Evolutionary conservation across 2,329 filamentous ascomycete species (phyloP).

Genomic region (Xylariaceae sp.): DNA sequence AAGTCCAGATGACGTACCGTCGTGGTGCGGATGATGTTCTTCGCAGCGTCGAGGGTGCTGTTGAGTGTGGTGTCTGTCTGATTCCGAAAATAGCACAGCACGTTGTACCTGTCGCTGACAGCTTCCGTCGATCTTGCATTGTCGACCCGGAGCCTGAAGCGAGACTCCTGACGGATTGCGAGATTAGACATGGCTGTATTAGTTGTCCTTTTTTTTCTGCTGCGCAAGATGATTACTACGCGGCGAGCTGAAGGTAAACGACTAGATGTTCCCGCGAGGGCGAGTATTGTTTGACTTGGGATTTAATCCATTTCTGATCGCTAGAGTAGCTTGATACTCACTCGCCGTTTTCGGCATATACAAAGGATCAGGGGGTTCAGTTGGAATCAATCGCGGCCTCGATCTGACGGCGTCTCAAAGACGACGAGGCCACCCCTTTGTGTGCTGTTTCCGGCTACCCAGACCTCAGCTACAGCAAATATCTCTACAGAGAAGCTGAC

Average conservation of each 20-base stretch:
- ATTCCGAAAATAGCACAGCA: neutral
- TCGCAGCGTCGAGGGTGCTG: too few relatives aligned
- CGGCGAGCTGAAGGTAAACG: too few relatives aligned
- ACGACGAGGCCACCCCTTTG: neutral
- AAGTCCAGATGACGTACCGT: neutral
- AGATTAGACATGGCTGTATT: too few relatives aligned
- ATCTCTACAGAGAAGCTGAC: too few relatives aligned
- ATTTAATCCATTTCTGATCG: neutral
- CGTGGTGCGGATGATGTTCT: too few relatives aligned
- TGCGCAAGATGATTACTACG: too few relatives aligned
- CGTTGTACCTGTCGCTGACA: neutral
- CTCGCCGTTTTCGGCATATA: constrained; percentile 1
- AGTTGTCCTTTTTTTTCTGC: too few relatives aligned
- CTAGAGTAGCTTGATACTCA: too few relatives aligned
- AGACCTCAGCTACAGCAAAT: too few relatives aligned
- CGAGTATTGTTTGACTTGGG: neutral
- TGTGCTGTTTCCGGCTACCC: neutral
- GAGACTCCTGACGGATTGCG: neutral
- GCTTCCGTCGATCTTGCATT: neutral
- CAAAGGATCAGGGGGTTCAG: neutral
- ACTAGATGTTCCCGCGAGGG: too few relatives aligned
- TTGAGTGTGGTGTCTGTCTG: neutral
- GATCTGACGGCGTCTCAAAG: neutral
- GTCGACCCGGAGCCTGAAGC: neutral
- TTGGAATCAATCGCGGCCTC: too few relatives aligned